Base-by-base conservation (phyloP, 805 yeast species). In the Saturnispora mendoncae region DNA sequence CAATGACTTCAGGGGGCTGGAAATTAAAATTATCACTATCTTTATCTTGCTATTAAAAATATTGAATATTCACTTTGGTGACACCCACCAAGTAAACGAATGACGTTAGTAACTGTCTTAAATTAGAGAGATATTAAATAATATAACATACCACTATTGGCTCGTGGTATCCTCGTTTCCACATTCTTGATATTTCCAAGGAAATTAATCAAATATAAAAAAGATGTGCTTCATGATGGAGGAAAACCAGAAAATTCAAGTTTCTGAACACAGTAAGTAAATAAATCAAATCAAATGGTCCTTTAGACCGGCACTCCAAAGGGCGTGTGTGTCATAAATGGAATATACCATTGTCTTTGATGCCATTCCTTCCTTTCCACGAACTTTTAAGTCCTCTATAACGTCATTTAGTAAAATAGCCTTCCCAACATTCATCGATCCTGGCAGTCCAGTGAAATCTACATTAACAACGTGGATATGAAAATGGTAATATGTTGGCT, bases 401-500 rank as follows among this genome's bases (percentile, higher is more conserved):
- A 87, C 72, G 46, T 84, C 94, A 44, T 84, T 94, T 33, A 92
- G 60, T 21, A 87, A 62, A 17, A 85, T 68, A 1, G 97, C 95
- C 52, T 82, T 83, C 2, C 97, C 97, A 2, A 71, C 73, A 5
- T 75, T 61, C 52, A 84, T 71, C 36, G 94, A 76, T 48, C 72
- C 71, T 35, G 86, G 78, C 41, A 80, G 52, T 1, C 92, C 84
- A 2, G 75, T 76, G 51, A 84, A 84, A 15, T 62, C 68, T 5
- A 83, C 68, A 52, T 84, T 81, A 15, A 86, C 95, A 14, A 85
- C 80, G 58, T 92, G 98, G 14, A 92, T 72, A 57, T 92, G 98
- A 67, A 92, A 81, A 55, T 92, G 97, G 56, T 92, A 92, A 59
- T 90, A 92, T 0, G 95, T 83, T 0, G 98, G 98, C 50, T 88